phyloP scores from a whole-genome alignment of 306 rosid genomes.

The Ziziphus jujuba region DNA sequence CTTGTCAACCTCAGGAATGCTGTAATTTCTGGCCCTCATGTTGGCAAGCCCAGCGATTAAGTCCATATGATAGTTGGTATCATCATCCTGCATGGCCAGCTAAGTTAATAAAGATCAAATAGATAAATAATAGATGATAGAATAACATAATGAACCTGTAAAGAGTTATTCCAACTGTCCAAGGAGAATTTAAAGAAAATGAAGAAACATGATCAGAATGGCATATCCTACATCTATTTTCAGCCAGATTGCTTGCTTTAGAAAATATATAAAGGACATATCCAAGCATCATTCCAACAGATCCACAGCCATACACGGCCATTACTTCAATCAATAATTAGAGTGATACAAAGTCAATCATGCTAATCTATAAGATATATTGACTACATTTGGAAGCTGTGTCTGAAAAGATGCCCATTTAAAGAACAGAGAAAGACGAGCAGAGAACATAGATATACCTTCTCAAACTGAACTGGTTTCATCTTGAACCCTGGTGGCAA shows the following conservation, averaged over 20 bases:
- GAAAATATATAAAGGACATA: not conserved
- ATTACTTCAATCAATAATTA: not conserved
- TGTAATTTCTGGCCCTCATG: conserved; percentile 96
- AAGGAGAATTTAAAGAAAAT: not conserved
- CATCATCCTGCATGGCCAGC: conserved; percentile 76
- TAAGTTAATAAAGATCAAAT: not conserved
- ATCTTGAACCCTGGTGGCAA: conserved; percentile 73
- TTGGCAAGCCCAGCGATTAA: conserved; percentile 94
- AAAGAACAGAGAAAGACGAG: not conserved
- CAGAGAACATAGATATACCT: conserved; percentile 42
- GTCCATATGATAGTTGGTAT: conserved; percentile 95
- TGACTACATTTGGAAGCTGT: not conserved
- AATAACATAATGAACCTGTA: not conserved
- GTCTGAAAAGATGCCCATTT: not conserved
- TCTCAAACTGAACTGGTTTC: conserved; percentile 96
- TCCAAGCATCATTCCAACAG: not conserved
- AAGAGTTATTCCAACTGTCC: not conserved
- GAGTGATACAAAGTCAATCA: not conserved
- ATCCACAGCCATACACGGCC: not conserved
- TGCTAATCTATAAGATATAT: not conserved
- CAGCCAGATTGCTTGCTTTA: not conserved
- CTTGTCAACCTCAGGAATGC: conserved; percentile 96
- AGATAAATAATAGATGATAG: not conserved
- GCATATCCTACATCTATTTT: not conserved
- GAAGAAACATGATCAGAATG: not conserved